phyloP scores from a whole-genome alignment of 805 yeast genomes.

The Candida yuanshanica region DNA sequence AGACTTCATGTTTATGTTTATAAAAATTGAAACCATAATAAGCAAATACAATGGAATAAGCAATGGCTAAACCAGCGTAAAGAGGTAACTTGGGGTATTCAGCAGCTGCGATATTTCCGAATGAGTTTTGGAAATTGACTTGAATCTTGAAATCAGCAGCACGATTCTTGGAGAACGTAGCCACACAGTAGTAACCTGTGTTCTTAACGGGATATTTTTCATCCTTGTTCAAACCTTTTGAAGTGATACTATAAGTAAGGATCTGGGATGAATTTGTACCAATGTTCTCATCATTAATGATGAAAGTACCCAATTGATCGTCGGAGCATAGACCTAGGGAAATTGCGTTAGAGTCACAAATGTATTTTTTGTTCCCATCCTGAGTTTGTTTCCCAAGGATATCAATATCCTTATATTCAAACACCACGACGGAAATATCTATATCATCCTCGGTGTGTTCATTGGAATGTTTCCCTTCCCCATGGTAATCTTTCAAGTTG shows the following conservation, averaged over 20 bases:
- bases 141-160: slow-evolving; percentile 46
- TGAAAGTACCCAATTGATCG: slow-evolving; percentile 54
- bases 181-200: slow-evolving; percentile 92
- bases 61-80: slow-evolving; percentile 78
- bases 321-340: slow-evolving; percentile 47
- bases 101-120: slow-evolving; percentile 81
- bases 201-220: slow-evolving; percentile 57
- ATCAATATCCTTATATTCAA: slow-evolving; percentile 75
- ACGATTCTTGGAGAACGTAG: slow-evolving; percentile 45
- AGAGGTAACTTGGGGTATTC: slow-evolving; percentile 89
- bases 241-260: slow-evolving; percentile 47
- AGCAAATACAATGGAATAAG: slow-evolving; percentile 77
- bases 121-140: slow-evolving; percentile 88
- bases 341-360: slow-evolving; percentile 74
- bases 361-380: slow-evolving; percentile 46
- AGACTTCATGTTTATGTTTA: slow-evolving; percentile 78
- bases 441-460: slow-evolving; percentile 27
- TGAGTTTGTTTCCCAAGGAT: slow-evolving; percentile 51
- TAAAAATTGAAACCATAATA: slow-evolving; percentile 80
- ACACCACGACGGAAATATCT: slow-evolving; percentile 63
- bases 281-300: slow-evolving; percentile 40
- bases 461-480: slow-evolving; percentile 11
- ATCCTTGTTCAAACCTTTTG: slow-evolving; percentile 55
- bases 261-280: slow-evolving; percentile 48
- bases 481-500: slow-evolving; percentile 29